Conservation (phyloP, 495 filamentous ascomycete species). For the Hyphodiscus hymeniophilus region DNA sequence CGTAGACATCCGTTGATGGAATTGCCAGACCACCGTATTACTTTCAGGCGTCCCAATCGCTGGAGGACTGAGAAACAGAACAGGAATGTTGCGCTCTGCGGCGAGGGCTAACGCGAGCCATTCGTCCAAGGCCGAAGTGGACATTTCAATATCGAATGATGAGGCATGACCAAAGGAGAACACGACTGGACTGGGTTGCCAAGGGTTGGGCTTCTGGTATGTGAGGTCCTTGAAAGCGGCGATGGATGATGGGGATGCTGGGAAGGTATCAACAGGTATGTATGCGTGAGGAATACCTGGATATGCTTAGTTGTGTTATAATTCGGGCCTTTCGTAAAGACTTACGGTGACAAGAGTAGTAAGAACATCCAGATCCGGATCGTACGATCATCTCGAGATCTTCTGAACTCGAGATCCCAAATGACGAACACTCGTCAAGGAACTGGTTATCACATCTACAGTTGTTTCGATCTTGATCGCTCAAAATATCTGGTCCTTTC, state of each 20-base stretch:
- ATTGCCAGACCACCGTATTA: constrained; percentile 17
- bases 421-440: constrained; percentile 28
- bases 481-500: constrained; percentile 20
- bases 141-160: constrained; percentile 27
- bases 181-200: constrained; percentile 39
- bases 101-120: constrained; percentile 31
- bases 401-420: constrained; percentile 29
- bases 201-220: constrained; percentile 25
- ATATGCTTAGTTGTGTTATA: no score
- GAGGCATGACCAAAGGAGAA: constrained; percentile 32
- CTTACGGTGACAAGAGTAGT: constrained; percentile 4
- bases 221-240: constrained; percentile 23
- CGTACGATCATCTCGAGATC: constrained; percentile 22
- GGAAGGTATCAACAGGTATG: constrained; percentile 28
- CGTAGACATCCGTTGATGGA: constrained; percentile 26
- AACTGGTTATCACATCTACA: constrained; percentile 36
- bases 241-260: constrained; percentile 26
- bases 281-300: constrained; percentile 35
- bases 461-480: constrained; percentile 24
- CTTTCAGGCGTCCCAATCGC: constrained; percentile 32
- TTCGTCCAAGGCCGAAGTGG: constrained; percentile 36
- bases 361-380: constrained; percentile 1
- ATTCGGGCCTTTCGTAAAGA: no score
- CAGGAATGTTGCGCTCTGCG: constrained; percentile 32
- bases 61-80: constrained; percentile 43